phyloP scores from a whole-genome alignment of 257 asterid species.

The Plantago major region DNA sequence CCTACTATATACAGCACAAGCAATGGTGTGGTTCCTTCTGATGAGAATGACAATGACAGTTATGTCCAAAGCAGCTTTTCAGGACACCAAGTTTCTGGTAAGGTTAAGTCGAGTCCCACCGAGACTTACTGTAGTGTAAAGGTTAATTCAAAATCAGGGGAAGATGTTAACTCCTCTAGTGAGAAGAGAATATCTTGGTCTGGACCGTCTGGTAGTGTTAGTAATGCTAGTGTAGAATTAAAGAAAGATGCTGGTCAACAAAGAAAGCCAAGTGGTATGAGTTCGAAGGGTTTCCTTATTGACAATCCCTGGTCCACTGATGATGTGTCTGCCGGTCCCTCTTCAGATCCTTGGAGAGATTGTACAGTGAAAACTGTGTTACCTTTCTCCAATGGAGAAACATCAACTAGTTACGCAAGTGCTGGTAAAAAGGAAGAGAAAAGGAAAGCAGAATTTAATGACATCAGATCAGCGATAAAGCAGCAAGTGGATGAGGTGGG shows the following conservation, averaged over 20 bases:
- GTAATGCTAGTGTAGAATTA: conserved; percentile 33
- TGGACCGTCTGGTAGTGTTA: conserved; percentile 29
- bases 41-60: conserved; percentile 41
- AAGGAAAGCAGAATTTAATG: conserved; percentile 47
- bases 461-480: conserved; percentile 56
- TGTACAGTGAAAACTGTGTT: conserved; percentile 68
- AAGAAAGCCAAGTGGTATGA: conserved; percentile 29
- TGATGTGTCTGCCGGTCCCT: conserved; percentile 38
- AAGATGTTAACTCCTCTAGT: conserved; percentile 32
- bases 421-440: conserved; percentile 55
- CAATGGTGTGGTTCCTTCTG: conserved; percentile 42
- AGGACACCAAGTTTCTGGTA: conserved; percentile 57
- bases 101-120: conserved; percentile 31
- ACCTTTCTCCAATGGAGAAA: conserved; percentile 53
- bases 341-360: conserved; percentile 53
- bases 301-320: conserved; percentile 51
- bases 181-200: conserved; percentile 57
- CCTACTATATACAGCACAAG: conserved; percentile 46
- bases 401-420: conserved; percentile 55
- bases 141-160: conserved; percentile 37
- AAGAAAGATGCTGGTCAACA: conserved; percentile 49
- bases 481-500: conserved; percentile 93
- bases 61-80: conserved; percentile 31
- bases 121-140: conserved; percentile 43
- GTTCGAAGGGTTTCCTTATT: conserved; percentile 37